Base-by-base conservation (phyloP, 768 basidiomycete genomes). In the Lactifluus subvellereus region DNA sequence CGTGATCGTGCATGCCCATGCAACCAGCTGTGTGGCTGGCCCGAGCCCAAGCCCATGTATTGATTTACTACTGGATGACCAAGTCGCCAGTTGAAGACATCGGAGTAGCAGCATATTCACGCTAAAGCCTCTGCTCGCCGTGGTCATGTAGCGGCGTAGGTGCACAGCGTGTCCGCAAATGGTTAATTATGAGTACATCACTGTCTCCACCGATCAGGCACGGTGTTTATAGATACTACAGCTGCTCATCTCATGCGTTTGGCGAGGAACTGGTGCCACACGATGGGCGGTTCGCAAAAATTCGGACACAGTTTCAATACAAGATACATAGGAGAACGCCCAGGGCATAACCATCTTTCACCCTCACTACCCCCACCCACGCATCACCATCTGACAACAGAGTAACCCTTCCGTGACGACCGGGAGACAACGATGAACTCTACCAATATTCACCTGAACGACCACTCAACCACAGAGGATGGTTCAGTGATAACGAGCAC, bases 181-280 rank as follows among this genome's bases (percentile, higher is more conserved):
- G 50, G 43, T 33, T 10, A 10, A 5, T 7, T 30, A 40, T 20
- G 27, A 27, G 27, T 27, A 27, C 27, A 27, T 27, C 27, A 27
- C 27, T 27, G 27, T 27, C 27, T 27, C 27, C 27, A 27, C 27
- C 27, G 27, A 27, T 27, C 27, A 27, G 27, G 27, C 27, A 27
- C 27, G 27, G 27, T 27, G 27, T 27, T 27, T 27, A 27, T 27
- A 27, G 27, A 27, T 27, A 27, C 27, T 27, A 27, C 27, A 27
- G 27, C 27, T 27, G 27, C 27, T 27, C 27, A 27, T 27, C 27
- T 27, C 27, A 27, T 16, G 56, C 11, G 22, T 4, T n/a, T 10
- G 32, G 18, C 6, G 30, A 3, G 47, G 33, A 59, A 16, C 3
- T 27, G 43, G 62, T 63, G 62, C 57, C 62, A 63, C 62, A 59